phyloP scores from a whole-genome alignment of 2,329 filamentous ascomycete species.

The Talaromyces sp. region DNA sequence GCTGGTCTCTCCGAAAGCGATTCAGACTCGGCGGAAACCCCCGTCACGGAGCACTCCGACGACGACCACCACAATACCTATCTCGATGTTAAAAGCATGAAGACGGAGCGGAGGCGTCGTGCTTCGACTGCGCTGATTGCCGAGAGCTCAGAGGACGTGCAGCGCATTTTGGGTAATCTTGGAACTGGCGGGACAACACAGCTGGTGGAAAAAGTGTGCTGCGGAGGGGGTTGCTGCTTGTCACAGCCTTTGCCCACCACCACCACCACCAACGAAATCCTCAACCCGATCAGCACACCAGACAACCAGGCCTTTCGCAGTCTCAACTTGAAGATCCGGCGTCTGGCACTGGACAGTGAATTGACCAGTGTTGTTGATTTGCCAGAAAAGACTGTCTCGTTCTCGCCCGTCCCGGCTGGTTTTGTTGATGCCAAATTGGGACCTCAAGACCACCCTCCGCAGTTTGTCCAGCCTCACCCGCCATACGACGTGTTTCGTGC shows the following conservation, averaged over 20 bases:
- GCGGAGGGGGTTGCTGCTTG: slow-evolving; percentile 60
- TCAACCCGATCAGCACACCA: slow-evolving; percentile 47
- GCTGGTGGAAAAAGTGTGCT: slow-evolving; percentile 58
- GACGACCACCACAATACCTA: slow-evolving; percentile 26
- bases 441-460: slow-evolving; percentile 62
- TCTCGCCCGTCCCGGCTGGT: slow-evolving; percentile 41
- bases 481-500: slow-evolving; percentile 89
- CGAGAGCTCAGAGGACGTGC: slow-evolving; percentile 54
- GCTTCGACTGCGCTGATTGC: slow-evolving; percentile 49
- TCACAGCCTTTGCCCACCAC: slow-evolving; percentile 51
- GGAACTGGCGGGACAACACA: slow-evolving; percentile 43
- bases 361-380: slow-evolving; percentile 67
- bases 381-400: slow-evolving; percentile 68
- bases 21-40: slow-evolving; percentile 34
- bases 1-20: slow-evolving; percentile 28
- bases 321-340: slow-evolving; percentile 68
- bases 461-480: slow-evolving; percentile 88
- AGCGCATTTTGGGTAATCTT: slow-evolving; percentile 51
- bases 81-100: slow-evolving; percentile 3
- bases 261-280: slow-evolving; percentile 13
- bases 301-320: slow-evolving; percentile 81
- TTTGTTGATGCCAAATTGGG: slow-evolving; percentile 27
- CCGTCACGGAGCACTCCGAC: slow-evolving; percentile 35
- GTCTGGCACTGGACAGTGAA: slow-evolving; percentile 62
- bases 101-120: slow-evolving; percentile 28